Base-by-base conservation (phyloP, 2,329 filamentous ascomycete genomes). In the Lachnellula subtilissima region DNA sequence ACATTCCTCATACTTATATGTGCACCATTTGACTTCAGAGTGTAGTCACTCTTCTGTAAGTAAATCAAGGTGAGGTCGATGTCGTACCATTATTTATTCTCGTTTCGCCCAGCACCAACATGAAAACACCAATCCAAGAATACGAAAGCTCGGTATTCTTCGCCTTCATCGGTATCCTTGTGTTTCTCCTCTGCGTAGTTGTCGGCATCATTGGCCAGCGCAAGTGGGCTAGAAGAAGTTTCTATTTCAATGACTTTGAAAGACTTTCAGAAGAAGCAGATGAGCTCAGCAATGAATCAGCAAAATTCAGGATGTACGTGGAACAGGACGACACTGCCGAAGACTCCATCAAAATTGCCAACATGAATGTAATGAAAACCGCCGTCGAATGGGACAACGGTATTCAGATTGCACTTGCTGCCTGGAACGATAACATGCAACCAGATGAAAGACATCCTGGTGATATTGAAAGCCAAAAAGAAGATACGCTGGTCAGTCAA, bases 351-450 rank as follows among this genome's bases (percentile, higher is more conserved):
- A 57, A 57, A 35, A 46, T 54, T 15, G 32, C 52, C 15, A 60
- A 62, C 25, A 35, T 54, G 45, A 57, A 53, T n/a, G 14, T 56
- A 4, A 6, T 61, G 12, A 49, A 47, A 4, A 42, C 43, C 22
- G 60, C 62, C 15, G 56, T 61, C 7, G 56, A 64, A 12, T 59
- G 57, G 45, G 60, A 64, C 54, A 52, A 23, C 14, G 50, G 53
- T 22, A 59, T 63, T 32, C 49, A 55, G 0, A 59, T 61, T 7
- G 59, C 59, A 14, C 48, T 65, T 15, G 17, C 39, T 11, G 58
- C 60, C 8, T 65, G 62, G 62, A 54, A 59, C 19, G 62, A 65
- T 48, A 59, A 63, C 45, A 63, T 64, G 47, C 48, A 58, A 35
- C 53, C 52, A 22, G 48, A 54, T 46, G 50, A 50, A 19, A 11